Conservation (phyloP, 2,329 filamentous ascomycete species). For the Rutstroemia sp. region DNA sequence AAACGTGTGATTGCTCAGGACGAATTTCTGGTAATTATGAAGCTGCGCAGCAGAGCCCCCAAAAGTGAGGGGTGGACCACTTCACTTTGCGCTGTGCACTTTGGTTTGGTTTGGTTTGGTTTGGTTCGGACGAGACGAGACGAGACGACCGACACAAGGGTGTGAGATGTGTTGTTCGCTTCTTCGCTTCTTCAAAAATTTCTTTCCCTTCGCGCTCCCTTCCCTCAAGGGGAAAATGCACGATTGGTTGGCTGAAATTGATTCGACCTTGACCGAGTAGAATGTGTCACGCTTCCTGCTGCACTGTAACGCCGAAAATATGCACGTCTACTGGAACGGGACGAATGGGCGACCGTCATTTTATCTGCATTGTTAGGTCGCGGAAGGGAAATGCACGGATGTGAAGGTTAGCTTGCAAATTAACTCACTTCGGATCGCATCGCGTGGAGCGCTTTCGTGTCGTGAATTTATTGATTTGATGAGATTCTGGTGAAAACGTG, state of each 20-base stretch:
- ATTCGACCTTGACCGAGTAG: constrained; percentile 9
- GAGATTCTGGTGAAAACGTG: no score
- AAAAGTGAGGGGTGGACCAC: background rate
- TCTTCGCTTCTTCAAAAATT: background rate
- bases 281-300: constrained; percentile 5
- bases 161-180: constrained; percentile 2
- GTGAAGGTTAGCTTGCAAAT: background rate
- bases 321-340: constrained; percentile 2
- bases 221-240: background rate
- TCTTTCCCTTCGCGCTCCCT: background rate
- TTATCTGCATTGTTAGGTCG: background rate
- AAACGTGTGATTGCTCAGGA: no score
- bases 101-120: no score
- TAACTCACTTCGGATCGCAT: background rate
- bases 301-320: constrained; percentile 7
- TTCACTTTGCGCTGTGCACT: no score
- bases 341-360: background rate
- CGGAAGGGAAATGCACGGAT: no score
- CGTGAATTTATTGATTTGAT: background rate
- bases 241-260: background rate
- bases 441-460: constrained; percentile 4
- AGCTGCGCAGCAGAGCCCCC: background rate
- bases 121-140: no score
- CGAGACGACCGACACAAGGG: background rate
- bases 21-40: background rate